phyloP scores from a whole-genome alignment of 805 yeast species.

The Alloascoidea hylecoeti region DNA sequence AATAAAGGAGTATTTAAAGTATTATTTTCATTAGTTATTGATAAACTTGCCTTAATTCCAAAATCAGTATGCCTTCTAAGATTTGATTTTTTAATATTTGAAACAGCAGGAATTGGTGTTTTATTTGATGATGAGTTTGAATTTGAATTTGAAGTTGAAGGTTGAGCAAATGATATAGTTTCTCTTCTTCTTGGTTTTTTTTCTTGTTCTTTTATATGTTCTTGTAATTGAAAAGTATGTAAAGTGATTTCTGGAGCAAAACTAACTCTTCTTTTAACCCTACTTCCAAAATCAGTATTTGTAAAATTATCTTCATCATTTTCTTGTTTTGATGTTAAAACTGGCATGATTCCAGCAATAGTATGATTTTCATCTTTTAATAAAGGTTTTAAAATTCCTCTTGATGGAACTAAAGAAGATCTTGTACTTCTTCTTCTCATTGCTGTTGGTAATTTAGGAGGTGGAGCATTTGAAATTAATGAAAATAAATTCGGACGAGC shows the following conservation, averaged over 20 bases:
- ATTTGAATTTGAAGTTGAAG: background rate
- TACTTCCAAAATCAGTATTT: slow-evolving; percentile 1
- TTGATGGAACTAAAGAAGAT: slow-evolving; percentile 21
- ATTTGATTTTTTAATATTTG: too few relatives aligned
- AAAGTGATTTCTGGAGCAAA: slow-evolving; percentile 67
- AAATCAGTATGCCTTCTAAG: too few relatives aligned
- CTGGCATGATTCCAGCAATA: slow-evolving; percentile 21
- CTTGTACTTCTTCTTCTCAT: slow-evolving; percentile 11
- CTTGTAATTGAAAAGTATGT: slow-evolving; percentile 23
- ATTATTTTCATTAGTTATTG: too few relatives aligned
- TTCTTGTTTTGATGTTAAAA: slow-evolving; percentile 7
- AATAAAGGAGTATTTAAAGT: too few relatives aligned
- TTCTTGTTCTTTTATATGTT: slow-evolving; percentile 3
- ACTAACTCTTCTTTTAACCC: slow-evolving; percentile 42
- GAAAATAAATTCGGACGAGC: background rate
- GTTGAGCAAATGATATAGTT: slow-evolving; percentile 18
- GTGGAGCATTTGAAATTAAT: background rate
- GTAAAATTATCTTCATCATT: slow-evolving; percentile 7
- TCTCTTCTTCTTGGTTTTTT: slow-evolving; percentile 16
- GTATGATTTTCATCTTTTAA: slow-evolving; percentile 17
- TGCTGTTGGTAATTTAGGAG: background rate
- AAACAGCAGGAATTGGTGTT: too few relatives aligned
- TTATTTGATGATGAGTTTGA: too few relatives aligned
- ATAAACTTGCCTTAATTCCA: too few relatives aligned
- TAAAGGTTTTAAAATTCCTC: slow-evolving; percentile 23